Evolutionary conservation across 78 protist genomes (phyloP).

Genomic region (Polysphondylium violaceum): DNA sequence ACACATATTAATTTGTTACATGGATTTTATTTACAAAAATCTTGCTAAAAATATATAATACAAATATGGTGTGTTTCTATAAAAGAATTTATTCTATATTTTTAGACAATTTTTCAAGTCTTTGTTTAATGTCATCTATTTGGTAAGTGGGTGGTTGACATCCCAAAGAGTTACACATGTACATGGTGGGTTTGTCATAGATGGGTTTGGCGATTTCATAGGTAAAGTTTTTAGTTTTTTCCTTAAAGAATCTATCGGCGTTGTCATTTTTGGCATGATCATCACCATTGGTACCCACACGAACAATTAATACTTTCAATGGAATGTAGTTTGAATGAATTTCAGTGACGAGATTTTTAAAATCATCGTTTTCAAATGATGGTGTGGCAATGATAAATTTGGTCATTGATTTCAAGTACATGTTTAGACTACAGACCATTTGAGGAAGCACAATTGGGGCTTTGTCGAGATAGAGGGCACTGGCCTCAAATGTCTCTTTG

Average conservation of each 20-base stretch:
- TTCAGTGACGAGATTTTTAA: neutral
- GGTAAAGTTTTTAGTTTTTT: neutral
- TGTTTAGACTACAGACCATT: slow-evolving; percentile 30
- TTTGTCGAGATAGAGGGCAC: slow-evolving; percentile 40
- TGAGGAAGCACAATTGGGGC: slow-evolving; percentile 78
- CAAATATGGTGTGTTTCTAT: too few relatives aligned
- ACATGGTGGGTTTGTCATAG: slow-evolving; percentile 29
- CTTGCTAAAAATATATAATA: too few relatives aligned
- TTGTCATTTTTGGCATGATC: neutral
- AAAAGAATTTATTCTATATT: too few relatives aligned
- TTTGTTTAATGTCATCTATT: too few relatives aligned
- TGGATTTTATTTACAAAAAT: too few relatives aligned
- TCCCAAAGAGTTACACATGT: slow-evolving; percentile 22
- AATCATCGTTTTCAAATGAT: too few relatives aligned
- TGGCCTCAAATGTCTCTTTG: neutral
- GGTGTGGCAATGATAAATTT: neutral
- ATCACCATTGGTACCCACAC: neutral
- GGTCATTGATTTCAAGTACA: neutral
- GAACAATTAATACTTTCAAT: slow-evolving; percentile 16
- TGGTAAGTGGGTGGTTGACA: too few relatives aligned
- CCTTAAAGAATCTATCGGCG: slow-evolving; percentile 9
- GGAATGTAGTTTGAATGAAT: slow-evolving; percentile 32
- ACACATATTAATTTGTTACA: too few relatives aligned
- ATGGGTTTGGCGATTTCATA: neutral
- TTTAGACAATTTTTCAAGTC: too few relatives aligned